These are phyloP conservation scores for Gossypium davidsonii DNA, from an alignment of 441 rosid species.

Conservation along the genomic window DNA sequence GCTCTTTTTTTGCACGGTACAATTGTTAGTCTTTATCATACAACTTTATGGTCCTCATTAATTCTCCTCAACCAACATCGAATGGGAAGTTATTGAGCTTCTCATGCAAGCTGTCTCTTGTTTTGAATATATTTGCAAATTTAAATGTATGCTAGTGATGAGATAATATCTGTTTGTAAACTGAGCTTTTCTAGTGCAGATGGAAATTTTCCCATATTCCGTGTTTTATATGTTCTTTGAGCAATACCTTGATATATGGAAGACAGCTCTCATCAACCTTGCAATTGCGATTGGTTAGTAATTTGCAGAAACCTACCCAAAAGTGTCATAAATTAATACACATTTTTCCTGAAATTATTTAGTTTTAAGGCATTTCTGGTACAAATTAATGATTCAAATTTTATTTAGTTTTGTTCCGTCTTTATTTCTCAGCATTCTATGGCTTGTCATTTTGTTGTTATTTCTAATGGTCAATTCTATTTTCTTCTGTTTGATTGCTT, in stretches of 20 bases:
- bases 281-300: conserved; percentile 89
- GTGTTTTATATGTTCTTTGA: conserved; percentile 98
- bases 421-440: neutral
- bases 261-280: conserved; percentile 83
- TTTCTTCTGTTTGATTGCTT: conserved; percentile 18
- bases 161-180: conserved; percentile 1
- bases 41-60: neutral
- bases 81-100: neutral
- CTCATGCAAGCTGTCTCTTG: neutral
- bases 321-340: neutral
- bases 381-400: neutral
- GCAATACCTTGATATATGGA: conserved; percentile 98
- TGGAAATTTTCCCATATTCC: conserved; percentile 93
- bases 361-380: neutral
- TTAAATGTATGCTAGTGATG: neutral
- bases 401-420: neutral
- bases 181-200: conserved; percentile 44
- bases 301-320: conserved; percentile 15
- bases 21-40: neutral
- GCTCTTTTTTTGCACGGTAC: neutral
- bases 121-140: neutral
- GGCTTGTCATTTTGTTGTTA: conserved; percentile 11
- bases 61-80: conserved; percentile 2
- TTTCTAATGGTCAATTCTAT: neutral
- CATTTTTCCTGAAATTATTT: neutral